These are phyloP conservation scores for Sporodiniella umbellata DNA, from an alignment of 371 early-diverging fungal species.

Conservation along the genomic window DNA sequence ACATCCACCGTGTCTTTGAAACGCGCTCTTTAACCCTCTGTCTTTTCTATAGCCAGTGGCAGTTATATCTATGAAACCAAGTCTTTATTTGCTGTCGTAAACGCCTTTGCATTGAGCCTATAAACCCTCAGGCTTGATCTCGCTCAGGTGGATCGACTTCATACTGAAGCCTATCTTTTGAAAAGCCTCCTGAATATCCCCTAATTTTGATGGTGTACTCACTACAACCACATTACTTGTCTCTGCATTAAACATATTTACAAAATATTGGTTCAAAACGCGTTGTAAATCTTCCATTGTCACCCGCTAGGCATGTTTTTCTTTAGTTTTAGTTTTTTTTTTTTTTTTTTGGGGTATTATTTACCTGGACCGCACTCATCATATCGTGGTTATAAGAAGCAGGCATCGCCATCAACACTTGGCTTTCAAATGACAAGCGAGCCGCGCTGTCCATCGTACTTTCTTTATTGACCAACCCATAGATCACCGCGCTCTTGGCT, in stretches of 20 bases:
- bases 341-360: not conserved
- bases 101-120: conserved; percentile 55
- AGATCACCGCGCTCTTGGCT: conserved; percentile 66
- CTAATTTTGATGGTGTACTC: conserved; percentile 51
- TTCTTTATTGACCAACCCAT: conserved; percentile 55
- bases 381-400: conserved; percentile 53
- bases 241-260: conserved; percentile 51
- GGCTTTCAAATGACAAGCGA: conserved; percentile 56
- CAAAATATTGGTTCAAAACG: conserved; percentile 47
- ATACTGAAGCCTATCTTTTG: conserved; percentile 32
- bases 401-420: conserved; percentile 56
- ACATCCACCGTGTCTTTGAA: too few species aligned
- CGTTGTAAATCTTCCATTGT: conserved; percentile 40
- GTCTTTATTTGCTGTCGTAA: conserved; percentile 60
- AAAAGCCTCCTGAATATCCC: conserved; percentile 46
- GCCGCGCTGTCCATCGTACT: conserved; percentile 59
- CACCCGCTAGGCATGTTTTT: conserved; percentile 36
- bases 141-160: conserved; percentile 32
- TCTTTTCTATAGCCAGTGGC: conserved; percentile 45
- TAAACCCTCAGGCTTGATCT: conserved; percentile 12
- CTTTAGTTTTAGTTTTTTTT: not conserved
- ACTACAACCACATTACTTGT: conserved; percentile 55
- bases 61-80: conserved; percentile 67
- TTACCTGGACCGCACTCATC: conserved; percentile 41
- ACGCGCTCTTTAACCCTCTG: not conserved